A percentile compares a stretch with the other conserved stretches of the same genome.
Conservation (phyloP, 805 yeast genomes). For the Candida ipomoeae region DNA sequence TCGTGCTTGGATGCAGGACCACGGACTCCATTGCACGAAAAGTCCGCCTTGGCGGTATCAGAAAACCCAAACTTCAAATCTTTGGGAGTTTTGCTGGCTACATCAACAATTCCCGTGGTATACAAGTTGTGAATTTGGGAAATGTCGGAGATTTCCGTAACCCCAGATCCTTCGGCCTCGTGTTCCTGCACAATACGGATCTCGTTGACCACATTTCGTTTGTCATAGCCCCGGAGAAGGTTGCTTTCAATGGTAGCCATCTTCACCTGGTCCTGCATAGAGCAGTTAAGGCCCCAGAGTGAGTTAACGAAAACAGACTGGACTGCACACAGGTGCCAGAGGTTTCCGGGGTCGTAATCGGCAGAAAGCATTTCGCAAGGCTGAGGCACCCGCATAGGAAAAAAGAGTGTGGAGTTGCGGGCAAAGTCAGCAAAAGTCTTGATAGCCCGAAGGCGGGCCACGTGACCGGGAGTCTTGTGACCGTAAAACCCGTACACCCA, state of each 20-base stretch:
- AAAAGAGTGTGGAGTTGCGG: conserved; percentile 46
- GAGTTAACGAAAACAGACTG: conserved; percentile 30
- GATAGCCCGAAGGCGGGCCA: conserved; percentile 36
- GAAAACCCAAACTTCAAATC: neutral
- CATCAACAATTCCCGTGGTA: neutral
- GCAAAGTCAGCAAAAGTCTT: conserved; percentile 44
- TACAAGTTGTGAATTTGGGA: neutral
- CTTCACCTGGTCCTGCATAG: conserved; percentile 25
- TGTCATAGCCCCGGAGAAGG: conserved; percentile 38
- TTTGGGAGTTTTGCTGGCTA: neutral
- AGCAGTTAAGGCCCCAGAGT: conserved; percentile 45
- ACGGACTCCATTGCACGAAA: neutral
- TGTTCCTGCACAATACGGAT: conserved; percentile 16
- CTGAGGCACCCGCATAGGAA: conserved; percentile 46
- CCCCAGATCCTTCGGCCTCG: no score
- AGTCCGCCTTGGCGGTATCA: neutral
- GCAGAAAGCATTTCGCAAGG: conserved; percentile 3
- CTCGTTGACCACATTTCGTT: conserved; percentile 47
- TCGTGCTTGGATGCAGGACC: neutral
- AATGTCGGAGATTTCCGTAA: neutral
- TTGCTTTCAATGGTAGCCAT: conserved; percentile 45
- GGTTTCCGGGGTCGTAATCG: conserved; percentile 17
- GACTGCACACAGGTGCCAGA: conserved; percentile 42
- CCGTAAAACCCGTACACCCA: conserved; percentile 26
- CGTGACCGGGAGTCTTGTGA: neutral